Evolutionary conservation across 2,329 filamentous ascomycete genomes (phyloP).

Genomic region (Cryoendolithus antarcticus): DNA sequence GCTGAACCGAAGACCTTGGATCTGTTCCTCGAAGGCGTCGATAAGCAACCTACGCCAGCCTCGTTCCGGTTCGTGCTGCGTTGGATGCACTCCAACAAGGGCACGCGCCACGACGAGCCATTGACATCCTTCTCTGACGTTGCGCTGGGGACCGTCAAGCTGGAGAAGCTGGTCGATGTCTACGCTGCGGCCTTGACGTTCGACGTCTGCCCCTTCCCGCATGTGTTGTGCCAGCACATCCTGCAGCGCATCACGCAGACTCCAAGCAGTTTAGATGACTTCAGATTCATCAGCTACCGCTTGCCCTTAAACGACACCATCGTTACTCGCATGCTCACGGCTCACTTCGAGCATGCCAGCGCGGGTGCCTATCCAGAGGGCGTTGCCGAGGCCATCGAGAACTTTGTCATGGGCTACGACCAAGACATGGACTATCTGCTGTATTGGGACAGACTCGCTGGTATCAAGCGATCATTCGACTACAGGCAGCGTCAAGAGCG

Average conservation of each 20-base stretch:
- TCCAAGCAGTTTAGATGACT: slow-evolving; percentile 3
- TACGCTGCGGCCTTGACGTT: slow-evolving; percentile 9
- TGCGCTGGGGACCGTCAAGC: slow-evolving; percentile 1
- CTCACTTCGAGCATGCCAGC: slow-evolving; percentile 6
- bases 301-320: slow-evolving; percentile 7
- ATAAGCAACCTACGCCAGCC: slow-evolving; percentile 5
- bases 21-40: slow-evolving; percentile 4
- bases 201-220: slow-evolving; percentile 9
- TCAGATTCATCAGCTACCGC: slow-evolving; percentile 7
- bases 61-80: slow-evolving; percentile 6
- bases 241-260: slow-evolving; percentile 4
- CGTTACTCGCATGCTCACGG: slow-evolving; percentile 11
- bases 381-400: slow-evolving; percentile 3
- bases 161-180: slow-evolving; percentile 8
- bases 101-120: slow-evolving; percentile 2
- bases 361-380: slow-evolving; percentile 1
- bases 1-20: slow-evolving; percentile 2
- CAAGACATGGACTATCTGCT: slow-evolving; percentile 1
- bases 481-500: neutral
- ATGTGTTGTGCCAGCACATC: slow-evolving; percentile 5
- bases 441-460: neutral
- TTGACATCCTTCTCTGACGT: slow-evolving; percentile 6
- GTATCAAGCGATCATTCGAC: slow-evolving; percentile 3
- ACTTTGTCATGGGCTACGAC: slow-evolving; percentile 3
- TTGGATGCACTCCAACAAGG: slow-evolving; percentile 14